Percentiles rank a stretch among this genome's conserved stretches.
phyloP scores from a whole-genome alignment of 768 basidiomycete species.

The Psilocybe tampanensis region DNA sequence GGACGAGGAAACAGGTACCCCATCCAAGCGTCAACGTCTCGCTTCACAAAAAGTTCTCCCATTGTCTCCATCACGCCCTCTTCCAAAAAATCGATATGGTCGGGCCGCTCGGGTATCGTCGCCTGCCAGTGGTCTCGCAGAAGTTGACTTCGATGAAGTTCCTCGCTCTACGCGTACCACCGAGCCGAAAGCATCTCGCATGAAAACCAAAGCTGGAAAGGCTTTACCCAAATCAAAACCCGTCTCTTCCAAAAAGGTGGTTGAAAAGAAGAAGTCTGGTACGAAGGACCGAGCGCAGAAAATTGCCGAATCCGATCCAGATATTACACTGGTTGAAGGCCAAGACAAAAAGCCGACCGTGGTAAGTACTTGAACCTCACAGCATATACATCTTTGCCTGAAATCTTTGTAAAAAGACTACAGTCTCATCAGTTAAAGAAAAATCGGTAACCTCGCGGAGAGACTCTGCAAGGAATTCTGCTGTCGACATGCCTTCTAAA shows the following conservation, averaged over 20 bases:
- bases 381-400: not conserved
- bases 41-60: not conserved
- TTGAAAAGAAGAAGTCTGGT: not conserved
- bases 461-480: slow-evolving; percentile 14
- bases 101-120: not conserved
- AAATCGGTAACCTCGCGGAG: not conserved
- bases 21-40: not conserved
- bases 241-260: not conserved
- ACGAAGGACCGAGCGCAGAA: not conserved
- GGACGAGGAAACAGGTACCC: not conserved
- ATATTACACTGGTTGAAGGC: not conserved
- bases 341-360: not conserved
- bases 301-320: not conserved
- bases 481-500: not conserved
- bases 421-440: not conserved
- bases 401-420: not conserved
- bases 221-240: slow-evolving; percentile 2
- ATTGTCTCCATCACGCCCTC: not conserved
- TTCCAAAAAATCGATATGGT: slow-evolving; percentile 7
- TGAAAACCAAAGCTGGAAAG: slow-evolving; percentile 33
- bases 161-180: not conserved
- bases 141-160: slow-evolving; percentile 17
- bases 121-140: not conserved
- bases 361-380: not conserved
- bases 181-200: slow-evolving; percentile 15